phyloP scores from a whole-genome alignment of 495 filamentous ascomycete genomes.

The Neurospora sp. region DNA sequence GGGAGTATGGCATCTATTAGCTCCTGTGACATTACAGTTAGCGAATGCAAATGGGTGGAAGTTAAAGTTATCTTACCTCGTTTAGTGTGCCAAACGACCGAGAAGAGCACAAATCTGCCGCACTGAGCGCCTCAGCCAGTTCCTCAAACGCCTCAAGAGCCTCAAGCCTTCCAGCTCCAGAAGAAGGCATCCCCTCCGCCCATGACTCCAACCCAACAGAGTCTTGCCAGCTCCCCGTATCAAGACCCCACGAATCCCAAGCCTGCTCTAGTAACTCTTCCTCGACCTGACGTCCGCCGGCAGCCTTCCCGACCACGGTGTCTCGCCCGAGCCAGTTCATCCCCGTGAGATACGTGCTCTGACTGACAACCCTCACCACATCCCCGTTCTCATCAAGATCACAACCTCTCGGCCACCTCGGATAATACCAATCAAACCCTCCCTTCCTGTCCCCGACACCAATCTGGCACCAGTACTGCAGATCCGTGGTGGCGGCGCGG shows the following conservation, averaged over 20 bases:
- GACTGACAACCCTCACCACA: conserved; percentile 68
- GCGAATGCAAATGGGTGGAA: background rate
- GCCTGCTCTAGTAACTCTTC: conserved; percentile 43
- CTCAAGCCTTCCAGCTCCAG: conserved; percentile 8
- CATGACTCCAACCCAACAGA: conserved; percentile 21
- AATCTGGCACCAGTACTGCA: conserved; percentile 96
- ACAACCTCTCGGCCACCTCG: conserved; percentile 56
- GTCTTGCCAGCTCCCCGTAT: conserved; percentile 35
- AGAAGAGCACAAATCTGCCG: conserved; percentile 37
- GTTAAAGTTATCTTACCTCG: conserved; percentile 22
- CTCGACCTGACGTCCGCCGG: conserved; percentile 22
- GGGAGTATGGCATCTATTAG: conserved; percentile 53
- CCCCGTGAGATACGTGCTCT: conserved; percentile 62
- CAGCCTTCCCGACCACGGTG: conserved; percentile 14
- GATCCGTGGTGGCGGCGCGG: conserved; percentile 70
- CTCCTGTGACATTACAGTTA: conserved; percentile 24
- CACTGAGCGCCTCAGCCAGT: conserved; percentile 35
- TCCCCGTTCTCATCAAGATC: conserved; percentile 58
- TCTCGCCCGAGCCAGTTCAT: conserved; percentile 72
- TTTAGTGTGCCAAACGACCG: conserved; percentile 26
- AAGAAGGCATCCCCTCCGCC: conserved; percentile 9
- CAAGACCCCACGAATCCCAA: conserved; percentile 49
- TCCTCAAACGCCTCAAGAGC: conserved; percentile 24
- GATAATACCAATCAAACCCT: conserved; percentile 84
- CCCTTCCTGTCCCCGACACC: conserved; percentile 81